Base-by-base conservation (phyloP, 306 rosid species). In the Lupinus albus region DNA sequence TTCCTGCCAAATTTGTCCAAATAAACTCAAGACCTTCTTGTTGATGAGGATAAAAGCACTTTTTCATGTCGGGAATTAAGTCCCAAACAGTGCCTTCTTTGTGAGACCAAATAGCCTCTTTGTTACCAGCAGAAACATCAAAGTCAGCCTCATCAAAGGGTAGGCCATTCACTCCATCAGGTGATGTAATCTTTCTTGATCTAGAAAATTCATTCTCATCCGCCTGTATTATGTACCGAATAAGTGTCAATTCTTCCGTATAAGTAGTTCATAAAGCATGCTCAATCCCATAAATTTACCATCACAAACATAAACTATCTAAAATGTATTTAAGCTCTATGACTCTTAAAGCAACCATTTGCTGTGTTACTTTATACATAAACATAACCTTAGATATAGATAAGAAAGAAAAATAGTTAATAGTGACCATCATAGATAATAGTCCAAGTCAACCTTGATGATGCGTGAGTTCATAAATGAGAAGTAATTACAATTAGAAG, bases 1-100 rank as follows among this genome's bases (percentile, higher is more conserved):
- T 76, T 62, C 81, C 76, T 8, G 64, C 74, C 61, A 81, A 14
- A 32, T 67, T 81, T 11, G 20, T 61, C 84, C 84, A 81, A 11
- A 81, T 57, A 50, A 81, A 81, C 73, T 81, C 81, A 20, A 81
- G 67, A 5, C 84, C 84, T 72, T 76, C 79, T 61, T 41, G 84
- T 58, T 81, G 84, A 9, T 81, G 84, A 17, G 69, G 73, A 50
- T 72, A 76, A 39, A 81, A 36, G 64, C 32, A 61, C 7, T 36
- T 17, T 56, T 81, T 81, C 3, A 68, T 30, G 11, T 33, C 54
- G 50, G 84, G 84, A 49, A 81, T 76, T 4, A 81, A 51, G 17
- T 77, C 73, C 85, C 85, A 81, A 56, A 72, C 73, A 7, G 85
- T 68, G 50, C 85, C 79, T 56, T 50, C 21, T 1, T 49, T 57